phyloP scores from a whole-genome alignment of 164 flowering plant species.

The Berberis thunbergii region DNA sequence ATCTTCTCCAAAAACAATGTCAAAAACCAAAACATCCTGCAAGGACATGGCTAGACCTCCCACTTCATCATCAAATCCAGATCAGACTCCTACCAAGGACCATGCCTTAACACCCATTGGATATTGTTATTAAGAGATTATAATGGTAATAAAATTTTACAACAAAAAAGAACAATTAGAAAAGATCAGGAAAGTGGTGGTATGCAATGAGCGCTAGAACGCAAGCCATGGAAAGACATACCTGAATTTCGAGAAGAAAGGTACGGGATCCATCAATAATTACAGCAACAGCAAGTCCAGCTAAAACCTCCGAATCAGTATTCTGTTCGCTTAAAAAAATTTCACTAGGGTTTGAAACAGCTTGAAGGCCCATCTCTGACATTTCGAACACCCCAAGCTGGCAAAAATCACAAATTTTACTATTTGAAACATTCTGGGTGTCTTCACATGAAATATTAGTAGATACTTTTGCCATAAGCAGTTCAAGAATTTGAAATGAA shows the following conservation, averaged over 20 bases:
- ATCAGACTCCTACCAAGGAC: not conserved
- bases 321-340: constrained; percentile 62
- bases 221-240: constrained; percentile 12
- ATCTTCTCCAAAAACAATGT: no score
- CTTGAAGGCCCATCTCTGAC: constrained; percentile 71
- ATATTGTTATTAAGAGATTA: not conserved
- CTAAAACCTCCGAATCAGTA: constrained; percentile 65
- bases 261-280: constrained; percentile 84
- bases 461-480: no score
- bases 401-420: constrained; percentile 1
- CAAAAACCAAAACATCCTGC: no score
- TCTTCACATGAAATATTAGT: no score
- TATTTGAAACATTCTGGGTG: no score
- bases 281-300: constrained; percentile 87
- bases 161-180: not conserved
- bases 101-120: not conserved
- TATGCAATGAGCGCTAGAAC: not conserved
- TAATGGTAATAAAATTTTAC: not conserved
- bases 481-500: no score
- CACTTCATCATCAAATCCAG: not conserved
- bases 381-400: constrained; percentile 98
- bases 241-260: constrained; percentile 93
- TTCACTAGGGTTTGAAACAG: constrained; percentile 76
- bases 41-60: no score
- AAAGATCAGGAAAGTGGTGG: not conserved